Evolutionary conservation across 352 stramenopile species (phyloP).

Genomic region (Phytophthora syringae): DNA sequence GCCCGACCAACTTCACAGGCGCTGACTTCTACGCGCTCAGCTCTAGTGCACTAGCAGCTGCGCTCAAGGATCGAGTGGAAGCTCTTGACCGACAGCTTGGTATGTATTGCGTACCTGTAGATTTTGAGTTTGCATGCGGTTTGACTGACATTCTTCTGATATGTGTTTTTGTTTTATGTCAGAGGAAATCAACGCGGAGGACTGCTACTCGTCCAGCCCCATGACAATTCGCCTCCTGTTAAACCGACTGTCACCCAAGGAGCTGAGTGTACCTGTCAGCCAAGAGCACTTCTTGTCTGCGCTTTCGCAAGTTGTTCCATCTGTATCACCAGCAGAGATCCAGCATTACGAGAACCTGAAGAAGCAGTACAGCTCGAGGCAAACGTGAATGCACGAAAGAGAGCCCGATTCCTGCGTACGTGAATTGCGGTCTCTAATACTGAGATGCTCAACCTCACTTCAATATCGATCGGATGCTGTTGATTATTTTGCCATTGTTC

Average conservation of each 20-base stretch:
- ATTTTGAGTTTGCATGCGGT: conserved; percentile 5
- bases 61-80: conserved; percentile 79
- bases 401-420: conserved; percentile 1
- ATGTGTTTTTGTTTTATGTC: conserved; percentile 8
- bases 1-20: conserved; percentile 80
- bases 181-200: conserved; percentile 75
- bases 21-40: conserved; percentile 88
- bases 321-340: conserved; percentile 86
- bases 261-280: conserved; percentile 66
- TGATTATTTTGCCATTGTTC: conserved; percentile 12
- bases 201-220: conserved; percentile 82
- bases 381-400: conserved; percentile 32
- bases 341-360: conserved; percentile 89
- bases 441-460: conserved; percentile 7
- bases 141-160: conserved; percentile 17
- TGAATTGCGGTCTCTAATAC: too few species aligned
- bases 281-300: conserved; percentile 66
- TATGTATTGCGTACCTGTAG: conserved; percentile 32
- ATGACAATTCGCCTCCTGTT: conserved; percentile 75
- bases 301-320: conserved; percentile 74
- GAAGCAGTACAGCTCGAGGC: conserved; percentile 83
- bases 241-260: conserved; percentile 62
- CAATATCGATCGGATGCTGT: conserved; percentile 21
- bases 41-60: conserved; percentile 75
- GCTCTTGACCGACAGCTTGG: conserved; percentile 69